These are phyloP conservation scores for Cinnamomum micranthum DNA, from an alignment of 164 flowering plant species.

Conservation along the genomic window DNA sequence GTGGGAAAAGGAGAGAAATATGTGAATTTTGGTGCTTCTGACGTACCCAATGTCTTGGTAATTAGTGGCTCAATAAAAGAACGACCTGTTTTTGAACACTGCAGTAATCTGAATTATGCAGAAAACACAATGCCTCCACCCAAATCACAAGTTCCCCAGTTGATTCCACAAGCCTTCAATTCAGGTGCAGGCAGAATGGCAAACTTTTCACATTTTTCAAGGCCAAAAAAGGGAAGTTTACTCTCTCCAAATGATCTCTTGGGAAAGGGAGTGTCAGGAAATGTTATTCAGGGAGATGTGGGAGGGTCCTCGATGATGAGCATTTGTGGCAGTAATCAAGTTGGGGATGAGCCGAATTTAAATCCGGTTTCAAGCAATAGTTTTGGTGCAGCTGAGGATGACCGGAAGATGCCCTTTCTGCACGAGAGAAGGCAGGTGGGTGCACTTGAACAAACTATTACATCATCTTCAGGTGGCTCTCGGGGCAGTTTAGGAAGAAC, in stretches of 20 bases:
- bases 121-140: constrained; percentile 40
- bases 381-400: constrained; percentile 20
- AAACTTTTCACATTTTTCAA: constrained; percentile 27
- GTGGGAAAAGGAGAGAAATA: constrained; percentile 13
- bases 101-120: constrained; percentile 8
- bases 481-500: constrained; percentile 45
- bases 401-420: constrained; percentile 15
- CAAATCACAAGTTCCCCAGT: constrained; percentile 18
- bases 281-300: constrained; percentile 17
- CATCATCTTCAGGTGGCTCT: constrained; percentile 58
- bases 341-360: constrained; percentile 32
- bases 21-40: background rate
- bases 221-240: constrained; percentile 9
- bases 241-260: constrained; percentile 13
- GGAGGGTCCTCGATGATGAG: constrained; percentile 47
- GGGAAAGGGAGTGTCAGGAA: background rate
- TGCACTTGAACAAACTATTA: constrained; percentile 31
- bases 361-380: constrained; percentile 36
- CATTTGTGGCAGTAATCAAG: constrained; percentile 59
- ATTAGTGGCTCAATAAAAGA: constrained; percentile 5
- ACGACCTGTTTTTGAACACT: constrained; percentile 17
- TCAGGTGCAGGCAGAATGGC: constrained; percentile 4
- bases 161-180: constrained; percentile 8
- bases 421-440: constrained; percentile 29
- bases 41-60: background rate